Base-by-base conservation (phyloP, 2,329 filamentous ascomycete species). In the Penicillium sp. region DNA sequence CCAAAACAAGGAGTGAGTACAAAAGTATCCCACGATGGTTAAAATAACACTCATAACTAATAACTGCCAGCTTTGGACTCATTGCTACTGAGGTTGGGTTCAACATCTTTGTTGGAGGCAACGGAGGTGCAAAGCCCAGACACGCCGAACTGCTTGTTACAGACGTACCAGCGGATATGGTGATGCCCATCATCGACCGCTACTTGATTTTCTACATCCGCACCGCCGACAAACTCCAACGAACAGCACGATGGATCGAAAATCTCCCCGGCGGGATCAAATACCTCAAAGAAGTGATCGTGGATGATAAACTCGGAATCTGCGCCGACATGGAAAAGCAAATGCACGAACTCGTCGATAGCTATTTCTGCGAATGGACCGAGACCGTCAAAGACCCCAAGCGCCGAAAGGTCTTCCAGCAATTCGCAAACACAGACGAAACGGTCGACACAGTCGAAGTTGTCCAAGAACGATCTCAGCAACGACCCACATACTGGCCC, bases 121-220 rank as follows among this genome's bases (percentile, higher is more conserved):
- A 96, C 70, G 92, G 92, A 51, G 92, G 92, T 58, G 91, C 91
- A 16, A 93, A 90, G 65, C 92, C 92, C 5, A 81, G 84, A 38
- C 92, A 96, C 71, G 86, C 88, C 0, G 90, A 95, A 66, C 81
- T 96, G 2, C 82, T 96, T 1, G 91, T 90, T 58, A 92, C 92
- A 71, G 91, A 96, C 66, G 91, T 96, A 0, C 85, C 90, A 0
- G 89, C 90, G 0, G 86, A 90, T 50, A 89, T 95, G 67, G 87
- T 96, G 9, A 82, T 96, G 9, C 86, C 90, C 1, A 89, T 96
- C 57, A 80, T 96, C 3, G 92, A 96, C 72, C 87, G 92, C 44
- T 96, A 94, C 70, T 83, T 96, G 25, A 91, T 92, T 76, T 93
- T 96, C 79, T 96, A 96, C 77, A 94, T 96, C 68, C 89, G 91